Percentiles rank a stretch among this genome's conserved stretches.
Conservation (phyloP, 2,329 filamentous ascomycete genomes). For the Dactylella cylindrospora region DNA sequence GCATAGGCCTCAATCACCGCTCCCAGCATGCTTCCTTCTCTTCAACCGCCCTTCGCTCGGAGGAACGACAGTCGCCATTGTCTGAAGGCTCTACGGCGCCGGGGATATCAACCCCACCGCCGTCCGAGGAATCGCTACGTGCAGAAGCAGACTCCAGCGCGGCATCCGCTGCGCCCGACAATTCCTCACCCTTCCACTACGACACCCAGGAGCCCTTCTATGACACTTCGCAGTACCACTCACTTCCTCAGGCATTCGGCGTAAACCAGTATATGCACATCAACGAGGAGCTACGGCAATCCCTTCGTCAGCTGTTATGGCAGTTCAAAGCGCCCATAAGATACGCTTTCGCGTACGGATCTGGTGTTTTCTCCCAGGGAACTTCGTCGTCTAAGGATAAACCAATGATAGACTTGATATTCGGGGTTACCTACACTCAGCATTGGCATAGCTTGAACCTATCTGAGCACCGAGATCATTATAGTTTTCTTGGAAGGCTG, state of each 20-base stretch:
- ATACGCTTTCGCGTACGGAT: constrained; percentile 96
- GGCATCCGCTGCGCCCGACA: no score
- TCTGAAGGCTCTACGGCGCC: no score
- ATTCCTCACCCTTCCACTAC: constrained; percentile 25
- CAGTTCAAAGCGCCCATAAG: constrained; percentile 90
- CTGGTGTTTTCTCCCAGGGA: constrained; percentile 85
- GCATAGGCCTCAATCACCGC: neutral
- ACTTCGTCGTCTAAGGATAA: constrained; percentile 51
- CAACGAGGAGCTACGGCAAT: constrained; percentile 92
- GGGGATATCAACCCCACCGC: neutral
- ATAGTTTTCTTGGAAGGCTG: constrained; percentile 78
- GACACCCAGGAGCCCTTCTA: constrained; percentile 36
- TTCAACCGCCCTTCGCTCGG: neutral
- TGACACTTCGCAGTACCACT: constrained; percentile 33
- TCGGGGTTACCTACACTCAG: constrained; percentile 89
- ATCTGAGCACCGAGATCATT: constrained; percentile 83
- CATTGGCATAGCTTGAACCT: constrained; percentile 97
- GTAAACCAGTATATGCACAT: constrained; percentile 96
- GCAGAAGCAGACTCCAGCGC: neutral
- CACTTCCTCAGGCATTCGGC: constrained; percentile 77
- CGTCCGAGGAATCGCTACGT: no score
- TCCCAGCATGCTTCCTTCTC: no score
- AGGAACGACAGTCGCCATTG: no score
- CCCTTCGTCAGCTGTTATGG: constrained; percentile 81
- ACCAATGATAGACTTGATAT: constrained; percentile 94